Base-by-base conservation (phyloP, 306 rosid species). In the Luffa aegyptiaca region DNA sequence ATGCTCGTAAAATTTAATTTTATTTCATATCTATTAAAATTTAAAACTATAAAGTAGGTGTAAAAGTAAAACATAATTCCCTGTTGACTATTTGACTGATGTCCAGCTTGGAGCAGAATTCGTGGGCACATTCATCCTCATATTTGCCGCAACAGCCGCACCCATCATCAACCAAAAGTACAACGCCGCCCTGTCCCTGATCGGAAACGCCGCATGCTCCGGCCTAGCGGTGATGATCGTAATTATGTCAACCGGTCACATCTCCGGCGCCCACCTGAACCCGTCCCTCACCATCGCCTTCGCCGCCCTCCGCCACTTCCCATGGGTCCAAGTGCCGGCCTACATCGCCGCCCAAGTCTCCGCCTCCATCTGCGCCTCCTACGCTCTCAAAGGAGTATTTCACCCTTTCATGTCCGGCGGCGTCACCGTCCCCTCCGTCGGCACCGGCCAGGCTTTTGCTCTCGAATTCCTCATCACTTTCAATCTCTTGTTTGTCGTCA, bases 231-330 rank as follows among this genome's bases (percentile, higher is more conserved):
- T 85, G 81, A 83, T 85, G 88, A 80, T 46, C 12, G 86, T 85
- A 84, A 20, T 81, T 62, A 63, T 83, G 13, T 58, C 89, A 4
- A 53, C 56, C 3, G 82, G 84, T 52, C 94, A 92, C 86, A 79
- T 90, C 80, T 92, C 91, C 10, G 87, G 90, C 8, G 94, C 88
- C 8, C 91, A 90, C 80, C 81, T 92, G 2, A 92, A 90, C 79
- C 94, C 91, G 5, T 85, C 91, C 0, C 86, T 90, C 16, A 90
- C 93, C 36, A 58, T 90, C 10, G 86, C 92, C 33, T 88, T 83
- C 10, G 90, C 87, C 6, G 31, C 83, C 17, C 63, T 88, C 53
- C 78, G 83, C 26, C 81, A 84, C 56, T 64, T 87, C 82, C 68
- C 81, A 0, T 85, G 83, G 90, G 18, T 9, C 2, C 80, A 89